These are phyloP conservation scores for Phylloporus arenicola DNA, from an alignment of 768 basidiomycete species.

Conservation along the genomic window DNA sequence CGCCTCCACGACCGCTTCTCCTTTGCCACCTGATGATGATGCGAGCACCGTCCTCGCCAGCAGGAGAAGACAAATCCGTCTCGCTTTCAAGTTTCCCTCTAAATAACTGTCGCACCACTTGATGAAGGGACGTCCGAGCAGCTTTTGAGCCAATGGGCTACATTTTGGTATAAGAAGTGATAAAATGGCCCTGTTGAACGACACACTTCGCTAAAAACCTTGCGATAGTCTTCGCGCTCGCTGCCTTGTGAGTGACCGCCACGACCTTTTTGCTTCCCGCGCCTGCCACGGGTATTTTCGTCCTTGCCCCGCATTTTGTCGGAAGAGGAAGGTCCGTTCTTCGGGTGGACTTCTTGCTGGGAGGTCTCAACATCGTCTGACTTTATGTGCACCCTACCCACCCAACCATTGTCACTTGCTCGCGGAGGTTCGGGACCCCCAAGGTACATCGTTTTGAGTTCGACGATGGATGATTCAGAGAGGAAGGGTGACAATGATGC, in stretches of 20 bases:
- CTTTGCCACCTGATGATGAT: conserved; percentile 78
- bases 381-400: conserved; percentile 37
- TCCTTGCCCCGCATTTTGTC: conserved; percentile 35
- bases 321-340: conserved; percentile 16
- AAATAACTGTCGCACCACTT: conserved; percentile 75
- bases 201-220: conserved; percentile 78
- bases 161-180: conserved; percentile 10
- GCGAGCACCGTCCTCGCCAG: conserved; percentile 62
- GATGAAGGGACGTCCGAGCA: conserved; percentile 76
- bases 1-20: conserved; percentile 42
- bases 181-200: conserved; percentile 12
- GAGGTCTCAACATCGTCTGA: conserved; percentile 21
- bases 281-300: conserved; percentile 37
- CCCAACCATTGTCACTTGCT: conserved; percentile 74
- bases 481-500: conserved; percentile 57
- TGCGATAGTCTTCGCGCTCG: conserved; percentile 61
- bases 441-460: conserved; percentile 68
- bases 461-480: conserved; percentile 49
- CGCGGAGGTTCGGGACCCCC: conserved; percentile 79
- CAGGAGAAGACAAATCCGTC: conserved; percentile 49
- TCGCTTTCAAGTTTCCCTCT: conserved; percentile 80
- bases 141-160: conserved; percentile 84
- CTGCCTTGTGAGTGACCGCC: conserved; percentile 36
- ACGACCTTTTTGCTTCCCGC: conserved; percentile 42
- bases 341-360: conserved; percentile 7